These are phyloP conservation scores for Rhizopogon salebrosus DNA, from an alignment of 768 basidiomycete species.

Conservation along the genomic window DNA sequence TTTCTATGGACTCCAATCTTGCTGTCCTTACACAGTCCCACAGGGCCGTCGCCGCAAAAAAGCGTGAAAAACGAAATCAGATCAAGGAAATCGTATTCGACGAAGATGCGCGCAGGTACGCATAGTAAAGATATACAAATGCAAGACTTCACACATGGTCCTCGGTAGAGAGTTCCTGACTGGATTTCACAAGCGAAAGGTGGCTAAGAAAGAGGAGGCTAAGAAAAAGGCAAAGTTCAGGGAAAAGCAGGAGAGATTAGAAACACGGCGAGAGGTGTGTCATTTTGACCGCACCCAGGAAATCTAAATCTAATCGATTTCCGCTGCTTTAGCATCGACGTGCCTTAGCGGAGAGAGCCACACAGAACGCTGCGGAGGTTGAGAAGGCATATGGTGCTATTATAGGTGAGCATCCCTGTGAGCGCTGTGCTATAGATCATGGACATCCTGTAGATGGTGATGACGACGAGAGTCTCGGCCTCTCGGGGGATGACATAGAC, in stretches of 20 bases:
- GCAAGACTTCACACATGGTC: neutral
- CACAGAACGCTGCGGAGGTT: constrained; percentile 70
- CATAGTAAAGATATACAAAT: constrained; percentile 3
- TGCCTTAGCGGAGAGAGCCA: constrained; percentile 71
- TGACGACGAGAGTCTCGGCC: constrained; percentile 46
- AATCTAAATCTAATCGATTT: constrained; percentile 2
- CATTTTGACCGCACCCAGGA: constrained; percentile 11
- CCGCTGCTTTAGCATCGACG: constrained; percentile 57
- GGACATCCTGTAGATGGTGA: constrained; percentile 20
- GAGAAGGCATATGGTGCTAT: constrained; percentile 66
- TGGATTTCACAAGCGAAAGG: constrained; percentile 90
- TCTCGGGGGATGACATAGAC: constrained; percentile 28
- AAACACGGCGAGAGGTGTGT: constrained; percentile 74
- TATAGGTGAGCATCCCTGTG: constrained; percentile 30
- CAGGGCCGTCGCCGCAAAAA: constrained; percentile 60
- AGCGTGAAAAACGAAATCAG: constrained; percentile 58
- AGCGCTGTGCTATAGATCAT: constrained; percentile 1
- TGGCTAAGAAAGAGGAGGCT: constrained; percentile 75
- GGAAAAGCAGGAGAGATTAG: constrained; percentile 71
- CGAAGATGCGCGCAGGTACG: constrained; percentile 74
- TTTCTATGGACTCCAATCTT: constrained; percentile 40
- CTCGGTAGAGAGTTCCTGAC: constrained; percentile 76
- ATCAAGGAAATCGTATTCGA: constrained; percentile 83
- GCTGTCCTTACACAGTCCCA: constrained; percentile 59
- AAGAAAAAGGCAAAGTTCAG: constrained; percentile 68